Evolutionary conservation across 768 basidiomycete species (phyloP).

Genomic region (Suillus fuscotomentosus): DNA sequence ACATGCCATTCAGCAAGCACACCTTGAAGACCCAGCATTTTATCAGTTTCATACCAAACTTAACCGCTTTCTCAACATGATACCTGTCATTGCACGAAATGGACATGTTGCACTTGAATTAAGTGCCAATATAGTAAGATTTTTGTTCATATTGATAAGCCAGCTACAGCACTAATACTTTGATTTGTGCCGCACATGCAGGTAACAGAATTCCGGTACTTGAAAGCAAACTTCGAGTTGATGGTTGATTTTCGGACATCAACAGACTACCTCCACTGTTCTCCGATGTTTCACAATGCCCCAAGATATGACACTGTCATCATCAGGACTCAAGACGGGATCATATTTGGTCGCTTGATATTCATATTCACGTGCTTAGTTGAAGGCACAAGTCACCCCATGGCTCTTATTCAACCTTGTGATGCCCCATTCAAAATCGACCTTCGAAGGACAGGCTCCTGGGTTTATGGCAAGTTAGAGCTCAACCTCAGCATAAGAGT

Average conservation of each 20-base stretch:
- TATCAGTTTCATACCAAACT: too few species aligned
- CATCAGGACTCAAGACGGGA: constrained; percentile 14
- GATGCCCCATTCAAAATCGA: constrained; percentile 8
- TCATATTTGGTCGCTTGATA: constrained; percentile 20
- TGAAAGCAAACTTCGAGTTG: constrained; percentile 20
- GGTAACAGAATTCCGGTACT: constrained; percentile 4
- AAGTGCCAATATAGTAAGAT: too few species aligned
- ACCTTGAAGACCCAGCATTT: too few species aligned
- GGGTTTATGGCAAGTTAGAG: constrained; percentile 16
- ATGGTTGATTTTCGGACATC: constrained; percentile 13
- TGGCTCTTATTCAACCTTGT: constrained; percentile 23
- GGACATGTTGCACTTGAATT: too few species aligned
- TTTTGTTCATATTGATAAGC: too few species aligned
- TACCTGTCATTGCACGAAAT: too few species aligned
- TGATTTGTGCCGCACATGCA: not conserved
- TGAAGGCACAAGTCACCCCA: constrained; percentile 7
- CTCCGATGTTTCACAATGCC: constrained; percentile 13
- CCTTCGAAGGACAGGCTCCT: constrained; percentile 23
- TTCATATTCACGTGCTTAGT: constrained; percentile 19
- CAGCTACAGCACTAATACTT: too few species aligned
- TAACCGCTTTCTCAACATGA: too few species aligned
- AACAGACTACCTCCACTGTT: constrained; percentile 15
- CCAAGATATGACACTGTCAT: constrained; percentile 25
- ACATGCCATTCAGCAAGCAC: too few species aligned
- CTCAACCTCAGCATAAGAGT: constrained; percentile 3